Conservation (phyloP, 78 protist genomes). For the Goniomonas avonlea region DNA sequence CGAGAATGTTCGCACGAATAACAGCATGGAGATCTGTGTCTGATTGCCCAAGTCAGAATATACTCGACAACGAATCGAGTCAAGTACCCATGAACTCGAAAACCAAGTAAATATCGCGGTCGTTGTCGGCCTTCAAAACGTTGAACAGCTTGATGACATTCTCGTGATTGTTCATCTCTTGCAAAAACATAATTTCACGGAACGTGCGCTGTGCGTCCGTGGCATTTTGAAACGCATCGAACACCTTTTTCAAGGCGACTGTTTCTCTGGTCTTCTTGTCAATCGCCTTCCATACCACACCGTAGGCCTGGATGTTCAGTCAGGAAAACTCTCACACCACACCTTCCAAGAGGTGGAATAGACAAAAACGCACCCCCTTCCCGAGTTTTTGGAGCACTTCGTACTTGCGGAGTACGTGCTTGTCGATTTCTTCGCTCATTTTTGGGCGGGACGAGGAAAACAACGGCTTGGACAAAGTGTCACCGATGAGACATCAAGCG, state of each 20-base stretch:
- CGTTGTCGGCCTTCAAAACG: slow-evolving; percentile 89
- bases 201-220: slow-evolving; percentile 98
- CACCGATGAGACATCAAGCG: no score
- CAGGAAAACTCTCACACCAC: background rate
- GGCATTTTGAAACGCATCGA: slow-evolving; percentile 93
- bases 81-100: slow-evolving; percentile 89
- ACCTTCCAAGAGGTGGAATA: background rate
- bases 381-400: slow-evolving; percentile 78
- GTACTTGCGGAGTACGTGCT: slow-evolving; percentile 73
- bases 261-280: slow-evolving; percentile 69
- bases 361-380: slow-evolving; percentile 44
- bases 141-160: slow-evolving; percentile 73
- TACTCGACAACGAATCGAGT: background rate
- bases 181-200: slow-evolving; percentile 92
- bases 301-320: slow-evolving; percentile 93
- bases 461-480: no score
- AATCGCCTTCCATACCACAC: slow-evolving; percentile 91
- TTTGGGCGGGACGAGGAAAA: no score
- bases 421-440: slow-evolving; percentile 65
- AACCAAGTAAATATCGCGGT: slow-evolving; percentile 90
- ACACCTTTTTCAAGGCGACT: slow-evolving; percentile 95
- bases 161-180: slow-evolving; percentile 75
- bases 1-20: slow-evolving; percentile 90
- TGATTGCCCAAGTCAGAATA: background rate
- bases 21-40: slow-evolving; percentile 96